Base-by-base conservation (phyloP, 1,284 basidiomycete species). In the Rhizoctonia solani region DNA sequence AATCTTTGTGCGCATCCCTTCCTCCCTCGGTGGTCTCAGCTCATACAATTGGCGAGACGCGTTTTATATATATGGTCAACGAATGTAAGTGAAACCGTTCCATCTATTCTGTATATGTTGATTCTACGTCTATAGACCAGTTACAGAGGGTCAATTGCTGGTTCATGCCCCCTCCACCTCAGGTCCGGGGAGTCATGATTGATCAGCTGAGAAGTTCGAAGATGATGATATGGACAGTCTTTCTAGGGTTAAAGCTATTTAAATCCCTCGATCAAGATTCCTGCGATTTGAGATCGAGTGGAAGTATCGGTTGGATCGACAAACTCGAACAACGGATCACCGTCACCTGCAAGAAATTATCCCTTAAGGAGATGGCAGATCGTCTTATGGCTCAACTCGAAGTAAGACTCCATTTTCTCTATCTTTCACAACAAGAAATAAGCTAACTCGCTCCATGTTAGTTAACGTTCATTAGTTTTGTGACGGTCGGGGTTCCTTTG, bases 381-480 rank as follows among this genome's bases (percentile, higher is more conserved):
- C 37, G 50, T 11, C 52, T 66, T 21, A 21, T 30, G 25, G 61
- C 49, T 8, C 29, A 54, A 34, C 50, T 66, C 34, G 61, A 66
- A 29, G 61, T 66, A 30, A 52, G 58, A 14, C 11, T 4, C 5
- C 23, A 5, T 32, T 14, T 29, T 44, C 21, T 4, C 11, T 3
- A 30, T 47, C 29, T 8, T 21, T 14, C n/a, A n/a, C n/a, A n/a
- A n/a, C n/a, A n/a, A n/a, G n/a, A 11, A 13, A 25, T 41, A 21
- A 8, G n/a, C 30, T 42, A 30, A 27, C 11, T 44, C 25, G 5
- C 55, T 46, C 5, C 11, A 8, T 19, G 4, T 23, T 14, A 66
- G 61, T 19, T 66, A 19, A 30, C 29, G 4, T 66, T 66, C n/a
- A 39, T 66, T n/a, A 54, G 54, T n/a, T 66, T 66, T 42, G 27